These are phyloP conservation scores for Petunia axillaris DNA, from an alignment of 257 asterid genomes.

Conservation along the genomic window DNA sequence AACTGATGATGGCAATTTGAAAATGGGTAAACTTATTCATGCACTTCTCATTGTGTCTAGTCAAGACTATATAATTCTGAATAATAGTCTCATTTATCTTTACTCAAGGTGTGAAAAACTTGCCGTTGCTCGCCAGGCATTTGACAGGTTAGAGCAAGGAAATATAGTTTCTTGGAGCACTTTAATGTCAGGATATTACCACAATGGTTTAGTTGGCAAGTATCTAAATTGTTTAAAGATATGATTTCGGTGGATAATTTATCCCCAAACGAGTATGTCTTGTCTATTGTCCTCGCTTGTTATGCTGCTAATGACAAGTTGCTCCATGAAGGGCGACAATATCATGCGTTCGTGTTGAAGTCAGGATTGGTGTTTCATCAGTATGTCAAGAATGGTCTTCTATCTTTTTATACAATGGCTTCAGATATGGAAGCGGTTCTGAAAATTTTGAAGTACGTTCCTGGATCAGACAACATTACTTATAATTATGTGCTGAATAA, in stretches of 20 bases:
- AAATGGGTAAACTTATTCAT: slow-evolving; percentile 62
- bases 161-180: slow-evolving; percentile 78
- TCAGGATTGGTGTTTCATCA: slow-evolving; percentile 68
- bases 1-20: slow-evolving; percentile 50
- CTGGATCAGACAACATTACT: slow-evolving; percentile 60
- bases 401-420: slow-evolving; percentile 58
- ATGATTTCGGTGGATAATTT: slow-evolving; percentile 55
- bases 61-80: slow-evolving; percentile 53
- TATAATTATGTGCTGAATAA: slow-evolving; percentile 64
- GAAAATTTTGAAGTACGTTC: slow-evolving; percentile 49
- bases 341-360: slow-evolving; percentile 72
- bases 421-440: slow-evolving; percentile 51
- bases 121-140: slow-evolving; percentile 57
- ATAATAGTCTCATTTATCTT: slow-evolving; percentile 60
- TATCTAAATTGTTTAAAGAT: slow-evolving; percentile 47
- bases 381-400: slow-evolving; percentile 73
- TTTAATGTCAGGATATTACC: slow-evolving; percentile 72
- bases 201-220: slow-evolving; percentile 45
- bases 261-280: slow-evolving; percentile 60
- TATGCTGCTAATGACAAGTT: slow-evolving; percentile 55
- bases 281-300: slow-evolving; percentile 69
- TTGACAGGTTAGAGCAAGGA: slow-evolving; percentile 67
- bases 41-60: slow-evolving; percentile 64
- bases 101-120: slow-evolving; percentile 66
- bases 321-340: slow-evolving; percentile 69